Conservation (phyloP, 345 rosid genomes). For the Corymbia maculata region DNA sequence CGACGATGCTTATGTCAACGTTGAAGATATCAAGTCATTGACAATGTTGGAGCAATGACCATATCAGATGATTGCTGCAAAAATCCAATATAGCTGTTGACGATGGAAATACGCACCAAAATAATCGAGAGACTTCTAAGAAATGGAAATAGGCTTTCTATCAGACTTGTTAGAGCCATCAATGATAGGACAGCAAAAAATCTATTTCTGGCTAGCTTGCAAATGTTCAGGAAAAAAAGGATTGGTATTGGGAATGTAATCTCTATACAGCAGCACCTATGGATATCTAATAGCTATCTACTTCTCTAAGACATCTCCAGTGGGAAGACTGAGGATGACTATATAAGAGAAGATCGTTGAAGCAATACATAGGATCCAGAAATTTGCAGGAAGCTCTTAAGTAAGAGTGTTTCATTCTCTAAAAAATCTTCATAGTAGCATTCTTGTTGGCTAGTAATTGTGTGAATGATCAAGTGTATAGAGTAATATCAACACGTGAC, state of each 20-base stretch:
- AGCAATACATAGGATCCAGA: not conserved
- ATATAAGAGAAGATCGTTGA: not conserved
- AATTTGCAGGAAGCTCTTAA: not conserved
- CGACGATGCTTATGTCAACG: too few relatives aligned
- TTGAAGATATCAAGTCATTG: too few relatives aligned
- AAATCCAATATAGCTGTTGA: too few relatives aligned
- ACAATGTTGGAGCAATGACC: too few relatives aligned
- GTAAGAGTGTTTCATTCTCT: not conserved
- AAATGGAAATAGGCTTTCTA: not conserved
- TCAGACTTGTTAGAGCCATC: not conserved
- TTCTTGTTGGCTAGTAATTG: not conserved
- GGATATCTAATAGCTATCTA: not conserved
- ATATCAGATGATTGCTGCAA: too few relatives aligned
- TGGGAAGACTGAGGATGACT: not conserved
- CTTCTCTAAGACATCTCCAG: not conserved
- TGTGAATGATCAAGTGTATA: not conserved
- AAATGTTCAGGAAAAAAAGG: not conserved
- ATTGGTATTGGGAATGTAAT: not conserved
- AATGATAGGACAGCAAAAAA: fast-evolving
- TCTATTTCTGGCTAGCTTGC: not conserved
- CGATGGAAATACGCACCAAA: too few relatives aligned
- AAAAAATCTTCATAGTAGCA: too few relatives aligned
- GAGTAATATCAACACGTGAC: not conserved
- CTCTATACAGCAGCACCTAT: fast-evolving
- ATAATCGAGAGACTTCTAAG: too few relatives aligned